Evolutionary conservation across 192 early-diverging fungal species (phyloP).

Genomic region (Pecoramyces ruminantium): DNA sequence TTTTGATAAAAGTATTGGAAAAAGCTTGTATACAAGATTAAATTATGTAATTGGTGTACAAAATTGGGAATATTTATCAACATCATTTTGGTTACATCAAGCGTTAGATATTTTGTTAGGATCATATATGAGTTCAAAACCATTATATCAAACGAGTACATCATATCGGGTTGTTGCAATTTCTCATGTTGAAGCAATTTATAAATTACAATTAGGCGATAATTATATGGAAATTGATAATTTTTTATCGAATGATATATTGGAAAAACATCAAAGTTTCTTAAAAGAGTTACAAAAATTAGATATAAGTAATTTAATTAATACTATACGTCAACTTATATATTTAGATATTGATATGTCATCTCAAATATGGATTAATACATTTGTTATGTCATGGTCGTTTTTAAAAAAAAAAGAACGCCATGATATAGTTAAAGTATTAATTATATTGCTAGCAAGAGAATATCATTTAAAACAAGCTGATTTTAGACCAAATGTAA

Average conservation of each 20-base stretch:
- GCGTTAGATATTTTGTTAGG: conserved; percentile 75
- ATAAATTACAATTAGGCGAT: background rate
- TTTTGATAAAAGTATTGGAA: conserved; percentile 53
- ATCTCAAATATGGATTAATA: conserved; percentile 57
- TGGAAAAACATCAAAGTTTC: conserved; percentile 43
- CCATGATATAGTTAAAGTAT: conserved; percentile 64
- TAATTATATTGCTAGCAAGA: conserved; percentile 72
- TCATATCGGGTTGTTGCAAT: background rate
- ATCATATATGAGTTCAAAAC: background rate
- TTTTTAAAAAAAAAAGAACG: conserved; percentile 51
- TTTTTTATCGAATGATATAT: conserved; percentile 4
- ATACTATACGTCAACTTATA: conserved; percentile 17
- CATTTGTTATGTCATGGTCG: conserved; percentile 78
- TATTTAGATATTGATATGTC: conserved; percentile 34
- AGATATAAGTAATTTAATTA: conserved; percentile 13
- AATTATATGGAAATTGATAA: conserved; percentile 14
- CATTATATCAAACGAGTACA: background rate
- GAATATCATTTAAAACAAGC: conserved; percentile 77
- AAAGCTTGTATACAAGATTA: conserved; percentile 45
- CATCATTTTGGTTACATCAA: conserved; percentile 84
- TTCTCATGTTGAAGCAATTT: background rate
- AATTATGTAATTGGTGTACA: conserved; percentile 82
- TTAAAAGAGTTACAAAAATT: conserved; percentile 29
- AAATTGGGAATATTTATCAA: conserved; percentile 81
- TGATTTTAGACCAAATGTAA: conserved; percentile 74